Evolutionary conservation across 2,329 filamentous ascomycete species (phyloP), one percentile per base, ranked within the genome.

Genomic region (Colletotrichum melonis): DNA sequence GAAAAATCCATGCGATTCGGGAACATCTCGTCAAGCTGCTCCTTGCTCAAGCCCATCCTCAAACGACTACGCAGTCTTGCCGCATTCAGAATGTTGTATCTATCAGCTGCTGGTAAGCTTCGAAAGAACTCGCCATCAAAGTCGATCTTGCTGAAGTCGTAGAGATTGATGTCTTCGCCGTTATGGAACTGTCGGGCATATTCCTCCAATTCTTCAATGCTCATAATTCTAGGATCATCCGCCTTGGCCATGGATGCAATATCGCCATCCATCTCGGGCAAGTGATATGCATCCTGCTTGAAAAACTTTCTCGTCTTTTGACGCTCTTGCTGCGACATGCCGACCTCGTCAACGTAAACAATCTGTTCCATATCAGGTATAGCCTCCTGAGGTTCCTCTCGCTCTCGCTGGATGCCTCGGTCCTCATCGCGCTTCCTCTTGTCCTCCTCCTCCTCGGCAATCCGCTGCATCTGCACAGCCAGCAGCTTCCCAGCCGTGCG

Each of bases 111-210:
- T 0, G 97, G 97, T 70, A 99, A 84, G 80, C 95, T 98, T 81
- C 93, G 91, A 84, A 99, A 99, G 83, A 99, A 99, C 14, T 96
- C 92, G 76, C 95, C 94, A 76, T 98, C 94, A 78, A 98, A 99
- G 80, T 99, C 97, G 78, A 99, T 99, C 83, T 98, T 98, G 80
- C 94, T 97, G 80, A 99, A 99, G 83, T 98, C 96, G 82, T 98
- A 98, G 5, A 95, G 83, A 76, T 92, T 92, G 77, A 98, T 93
- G 80, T 98, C 96, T 82, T 98, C 95, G 67, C 97, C 97, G 74
- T 91, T 91, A 78, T 98, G 91, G 78, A 98, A 98, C 76, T 98
- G 95, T 64, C 92, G 88, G 3, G 97, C 96, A 80, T 99, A 99
- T 76, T 96, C 93, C 83, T 98, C 95, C 72, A 99, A 85, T 80